These are phyloP conservation scores for Tetrahymena thermophila DNA, from an alignment of 73 alveolate species.

Conservation along the genomic window DNA sequence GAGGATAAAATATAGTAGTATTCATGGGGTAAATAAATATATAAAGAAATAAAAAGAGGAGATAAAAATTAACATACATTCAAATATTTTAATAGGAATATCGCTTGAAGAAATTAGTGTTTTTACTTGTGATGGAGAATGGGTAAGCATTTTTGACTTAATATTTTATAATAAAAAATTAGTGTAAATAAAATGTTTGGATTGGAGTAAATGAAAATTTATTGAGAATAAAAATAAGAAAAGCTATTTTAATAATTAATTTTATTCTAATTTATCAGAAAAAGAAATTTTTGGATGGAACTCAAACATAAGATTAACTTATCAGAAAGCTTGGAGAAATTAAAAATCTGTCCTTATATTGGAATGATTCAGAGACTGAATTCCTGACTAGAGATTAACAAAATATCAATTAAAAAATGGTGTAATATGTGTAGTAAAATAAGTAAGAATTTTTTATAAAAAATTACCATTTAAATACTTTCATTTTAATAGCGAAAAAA, in stretches of 20 bases:
- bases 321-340: background rate
- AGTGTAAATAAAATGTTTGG: background rate
- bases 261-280: background rate
- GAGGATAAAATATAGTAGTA: conserved; percentile 49
- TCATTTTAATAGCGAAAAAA: background rate
- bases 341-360: background rate
- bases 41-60: background rate
- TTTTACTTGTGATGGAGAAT: background rate
- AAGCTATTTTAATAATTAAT: background rate
- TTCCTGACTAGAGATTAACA: background rate
- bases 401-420: background rate
- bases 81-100: background rate
- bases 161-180: background rate
- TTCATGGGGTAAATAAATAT: background rate
- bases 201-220: too few relatives aligned
- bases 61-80: background rate
- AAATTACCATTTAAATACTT: background rate
- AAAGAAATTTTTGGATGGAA: background rate
- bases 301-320: background rate
- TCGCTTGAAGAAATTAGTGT: background rate
- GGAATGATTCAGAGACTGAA: background rate
- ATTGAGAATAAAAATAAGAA: too few relatives aligned
- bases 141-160: background rate
- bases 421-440: background rate
- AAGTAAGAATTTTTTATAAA: background rate